Base-by-base conservation (phyloP, 192 early-diverging fungal species). In the Backusella tuberculispora region DNA sequence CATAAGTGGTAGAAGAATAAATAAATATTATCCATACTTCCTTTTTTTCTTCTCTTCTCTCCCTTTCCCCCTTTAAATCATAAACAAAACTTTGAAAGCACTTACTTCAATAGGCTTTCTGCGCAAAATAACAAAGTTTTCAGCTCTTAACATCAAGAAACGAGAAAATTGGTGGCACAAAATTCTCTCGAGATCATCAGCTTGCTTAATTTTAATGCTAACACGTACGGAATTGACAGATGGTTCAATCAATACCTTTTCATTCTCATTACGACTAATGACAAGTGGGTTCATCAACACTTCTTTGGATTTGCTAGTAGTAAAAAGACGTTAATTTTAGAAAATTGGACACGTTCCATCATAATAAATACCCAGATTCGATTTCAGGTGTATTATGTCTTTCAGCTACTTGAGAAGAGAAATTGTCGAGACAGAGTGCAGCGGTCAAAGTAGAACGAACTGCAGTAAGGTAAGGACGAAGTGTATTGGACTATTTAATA, bases 331-430 rank as follows among this genome's bases (percentile, higher is more conserved):
- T 53, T 53, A 53, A 19, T 53, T n/a, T 19, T 21, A 3, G 4
- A 21, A 34, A 34, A 34, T 34, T 34, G 29, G 2, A 34, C 29
- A 34, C 29, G 19, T 6, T 7, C n/a, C 17, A 17, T 53, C 0
- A 19, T 53, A 2, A 19, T 53, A n/a, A 3, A 63, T 87, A 94
- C 93, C 88, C 83, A 12, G 94, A 95, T 81, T 99, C 97, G 21
- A 99, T 91, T 83, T 99, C 97, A 64, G 97, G 97, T 81, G 96
- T 96, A 81, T 99, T 99, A 90, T 99, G 97, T 74, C 97, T 87
- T 77, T 99, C 97, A 26, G 96, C 96, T 13, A 96, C 91, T 79
- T 99, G 96, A 41, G 97, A 99, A 21, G 95, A 91, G 85, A 99
- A 99, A 88, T 98, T 99, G 81, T 97, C 96, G 21, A 99, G 84